Evolutionary conservation across 2,329 filamentous ascomycete species (phyloP).

Genomic region (Colletotrichum musae): DNA sequence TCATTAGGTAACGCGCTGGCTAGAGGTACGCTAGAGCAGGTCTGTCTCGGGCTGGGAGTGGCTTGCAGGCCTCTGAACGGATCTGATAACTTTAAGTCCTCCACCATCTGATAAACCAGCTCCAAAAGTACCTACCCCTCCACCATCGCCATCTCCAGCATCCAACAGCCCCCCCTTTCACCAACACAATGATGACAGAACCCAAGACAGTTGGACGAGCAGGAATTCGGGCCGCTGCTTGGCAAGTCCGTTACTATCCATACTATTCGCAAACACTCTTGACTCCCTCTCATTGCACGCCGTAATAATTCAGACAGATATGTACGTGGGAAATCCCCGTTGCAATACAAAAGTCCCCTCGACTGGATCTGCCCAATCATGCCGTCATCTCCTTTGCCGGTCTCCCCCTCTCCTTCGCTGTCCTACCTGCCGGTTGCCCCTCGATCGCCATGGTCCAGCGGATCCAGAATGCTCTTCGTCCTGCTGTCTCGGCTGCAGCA

Average conservation of each 20-base stretch:
- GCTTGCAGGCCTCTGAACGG: slow-evolving; percentile 35
- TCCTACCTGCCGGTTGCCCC: slow-evolving; percentile 7
- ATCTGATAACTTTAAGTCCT: slow-evolving; percentile 45
- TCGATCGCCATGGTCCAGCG: slow-evolving; percentile 35
- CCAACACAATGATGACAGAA: neutral
- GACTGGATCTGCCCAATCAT: slow-evolving; percentile 28
- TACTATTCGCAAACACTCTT: neutral
- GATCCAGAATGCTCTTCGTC: slow-evolving; percentile 26
- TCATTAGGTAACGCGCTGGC: slow-evolving; percentile 27
- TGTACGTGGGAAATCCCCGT: slow-evolving; percentile 18
- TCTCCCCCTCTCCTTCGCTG: slow-evolving; percentile 13
- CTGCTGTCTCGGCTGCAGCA: slow-evolving; percentile 31
- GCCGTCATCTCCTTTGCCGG: slow-evolving; percentile 32
- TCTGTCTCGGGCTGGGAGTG: slow-evolving; percentile 25
- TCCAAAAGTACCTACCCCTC: slow-evolving; percentile 6
- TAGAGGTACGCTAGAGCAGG: slow-evolving; percentile 16
- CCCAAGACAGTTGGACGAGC: neutral
- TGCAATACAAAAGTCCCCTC: slow-evolving; percentile 11
- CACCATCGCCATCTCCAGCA: neutral
- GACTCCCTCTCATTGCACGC: neutral
- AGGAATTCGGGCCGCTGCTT: slow-evolving; percentile 4
- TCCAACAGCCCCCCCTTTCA: neutral
- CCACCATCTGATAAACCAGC: slow-evolving; percentile 39
- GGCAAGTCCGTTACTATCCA: slow-evolving; percentile 1
- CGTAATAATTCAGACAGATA: slow-evolving; percentile 6